A percentile compares a stretch with the other conserved stretches of the same genome.
Evolutionary conservation across 2,329 filamentous ascomycete species (phyloP).

Genomic region (Neocucurbitaria cava): DNA sequence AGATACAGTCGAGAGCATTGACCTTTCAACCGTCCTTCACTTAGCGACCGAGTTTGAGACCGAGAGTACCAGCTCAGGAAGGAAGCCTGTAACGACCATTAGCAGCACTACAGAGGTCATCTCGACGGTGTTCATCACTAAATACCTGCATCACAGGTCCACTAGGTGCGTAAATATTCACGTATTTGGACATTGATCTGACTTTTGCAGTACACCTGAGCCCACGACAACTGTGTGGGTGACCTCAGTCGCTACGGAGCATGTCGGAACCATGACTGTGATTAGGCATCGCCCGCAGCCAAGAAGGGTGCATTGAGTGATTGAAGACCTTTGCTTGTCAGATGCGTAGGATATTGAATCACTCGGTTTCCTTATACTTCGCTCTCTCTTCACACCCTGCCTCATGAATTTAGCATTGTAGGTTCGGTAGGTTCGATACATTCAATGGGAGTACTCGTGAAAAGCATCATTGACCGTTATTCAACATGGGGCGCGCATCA

Average conservation of each 20-base stretch:
- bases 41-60: conserved; percentile 46
- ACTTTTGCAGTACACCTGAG: conserved; percentile 13
- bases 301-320: not conserved
- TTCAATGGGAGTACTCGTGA: not conserved
- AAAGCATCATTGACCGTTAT: not conserved
- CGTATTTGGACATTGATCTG: not conserved
- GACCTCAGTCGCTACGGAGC: conserved; percentile 15
- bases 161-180: conserved; percentile 11
- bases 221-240: conserved; percentile 26
- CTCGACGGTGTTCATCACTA: conserved; percentile 33
- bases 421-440: not conserved
- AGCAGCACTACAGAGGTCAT: conserved; percentile 1
- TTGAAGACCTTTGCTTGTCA: not conserved
- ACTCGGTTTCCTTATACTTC: not conserved
- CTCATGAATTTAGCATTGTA: not conserved
- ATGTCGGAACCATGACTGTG: conserved; percentile 16
- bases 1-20: conserved; percentile 48
- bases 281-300: conserved; percentile 6
- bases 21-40: conserved; percentile 48
- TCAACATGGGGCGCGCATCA: not conserved
- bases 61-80: conserved; percentile 39
- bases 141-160: conserved; percentile 27
- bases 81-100: conserved; percentile 18
- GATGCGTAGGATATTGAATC: not conserved
- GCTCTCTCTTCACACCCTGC: not conserved